Evolutionary conservation across 2,329 filamentous ascomycete genomes (phyloP).

Genomic region (Didymellaceae sp.): DNA sequence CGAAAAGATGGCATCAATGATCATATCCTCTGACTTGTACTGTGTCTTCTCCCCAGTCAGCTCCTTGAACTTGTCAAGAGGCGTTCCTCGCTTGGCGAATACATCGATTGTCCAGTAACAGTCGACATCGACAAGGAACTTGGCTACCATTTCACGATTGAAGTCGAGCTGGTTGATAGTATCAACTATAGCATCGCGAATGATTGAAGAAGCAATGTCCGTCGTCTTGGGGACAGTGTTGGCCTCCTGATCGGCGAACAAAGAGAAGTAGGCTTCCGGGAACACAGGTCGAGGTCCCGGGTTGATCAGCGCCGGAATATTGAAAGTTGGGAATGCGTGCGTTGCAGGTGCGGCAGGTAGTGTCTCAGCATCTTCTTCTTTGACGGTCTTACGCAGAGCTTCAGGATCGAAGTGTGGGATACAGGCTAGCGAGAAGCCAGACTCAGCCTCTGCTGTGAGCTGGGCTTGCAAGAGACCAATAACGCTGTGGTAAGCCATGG

Average conservation of each 20-base stretch:
- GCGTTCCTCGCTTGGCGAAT: slow-evolving; percentile 91
- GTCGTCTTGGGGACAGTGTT: slow-evolving; percentile 83
- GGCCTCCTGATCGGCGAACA: slow-evolving; percentile 85
- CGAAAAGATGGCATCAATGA: slow-evolving; percentile 96
- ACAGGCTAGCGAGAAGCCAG: slow-evolving; percentile 75
- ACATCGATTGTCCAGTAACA: slow-evolving; percentile 90
- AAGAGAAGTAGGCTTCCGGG: slow-evolving; percentile 92
- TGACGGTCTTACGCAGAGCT: slow-evolving; percentile 61
- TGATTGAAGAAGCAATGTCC: slow-evolving; percentile 78
- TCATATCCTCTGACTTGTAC: slow-evolving; percentile 98
- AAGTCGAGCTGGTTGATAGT: slow-evolving; percentile 94
- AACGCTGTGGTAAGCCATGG: slow-evolving; percentile 70
- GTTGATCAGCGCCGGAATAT: slow-evolving; percentile 75
- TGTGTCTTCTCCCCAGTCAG: slow-evolving; percentile 71
- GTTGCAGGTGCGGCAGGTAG: slow-evolving; percentile 61
- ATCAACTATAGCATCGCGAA: slow-evolving; percentile 86
- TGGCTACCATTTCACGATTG: slow-evolving; percentile 85
- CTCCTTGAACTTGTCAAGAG: slow-evolving; percentile 85
- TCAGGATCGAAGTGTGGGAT: slow-evolving; percentile 61
- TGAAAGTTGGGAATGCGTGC: slow-evolving; percentile 78
- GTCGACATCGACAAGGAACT: slow-evolving; percentile 91
- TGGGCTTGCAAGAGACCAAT: slow-evolving; percentile 86
- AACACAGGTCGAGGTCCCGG: slow-evolving; percentile 80
- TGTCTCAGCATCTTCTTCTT: slow-evolving; percentile 58
- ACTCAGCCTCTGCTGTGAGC: slow-evolving; percentile 75